Percentiles rank a stretch among this genome's conserved stretches.
phyloP scores from a whole-genome alignment of 169 alveolate species.

The Plasmodium knowlesi region DNA sequence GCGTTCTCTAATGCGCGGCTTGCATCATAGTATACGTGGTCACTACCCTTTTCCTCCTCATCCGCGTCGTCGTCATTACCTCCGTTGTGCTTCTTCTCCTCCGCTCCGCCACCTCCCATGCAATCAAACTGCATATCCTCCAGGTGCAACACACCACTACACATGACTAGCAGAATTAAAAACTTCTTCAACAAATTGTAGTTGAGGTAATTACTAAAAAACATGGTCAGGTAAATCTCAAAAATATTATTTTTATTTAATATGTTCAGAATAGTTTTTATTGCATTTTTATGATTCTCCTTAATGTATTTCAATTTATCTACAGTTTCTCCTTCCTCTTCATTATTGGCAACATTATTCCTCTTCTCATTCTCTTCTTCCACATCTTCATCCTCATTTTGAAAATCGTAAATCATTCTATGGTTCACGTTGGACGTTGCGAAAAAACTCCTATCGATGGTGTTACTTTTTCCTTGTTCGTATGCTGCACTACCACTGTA shows the following conservation, averaged over 20 bases:
- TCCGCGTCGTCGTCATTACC: background rate
- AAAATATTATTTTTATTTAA: slow-evolving; percentile 29
- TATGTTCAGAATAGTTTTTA: slow-evolving; percentile 16
- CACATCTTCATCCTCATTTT: slow-evolving; percentile 10
- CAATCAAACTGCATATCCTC: slow-evolving; percentile 19
- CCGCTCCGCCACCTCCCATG: background rate
- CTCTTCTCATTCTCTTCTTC: background rate
- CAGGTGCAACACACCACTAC: slow-evolving; percentile 2
- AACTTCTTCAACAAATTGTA: slow-evolving; percentile 41
- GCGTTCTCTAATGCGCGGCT: background rate
- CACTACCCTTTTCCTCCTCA: background rate
- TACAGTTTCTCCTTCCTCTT: background rate
- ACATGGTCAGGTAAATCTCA: slow-evolving; percentile 49
- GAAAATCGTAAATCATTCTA: slow-evolving; percentile 39
- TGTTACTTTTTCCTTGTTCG: background rate
- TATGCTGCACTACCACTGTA: background rate
- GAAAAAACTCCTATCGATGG: slow-evolving; percentile 36
- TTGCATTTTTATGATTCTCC: slow-evolving; percentile 8
- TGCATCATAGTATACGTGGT: background rate
- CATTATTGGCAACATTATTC: background rate
- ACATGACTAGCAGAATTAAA: slow-evolving; percentile 47
- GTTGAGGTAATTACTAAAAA: slow-evolving; percentile 39
- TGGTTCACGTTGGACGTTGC: slow-evolving; percentile 32
- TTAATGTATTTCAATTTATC: slow-evolving; percentile 14
- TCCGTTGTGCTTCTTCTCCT: background rate